These are phyloP conservation scores for Dothideomycetes sp. DNA, from an alignment of 2,329 filamentous ascomycete genomes.

Conservation along the genomic window DNA sequence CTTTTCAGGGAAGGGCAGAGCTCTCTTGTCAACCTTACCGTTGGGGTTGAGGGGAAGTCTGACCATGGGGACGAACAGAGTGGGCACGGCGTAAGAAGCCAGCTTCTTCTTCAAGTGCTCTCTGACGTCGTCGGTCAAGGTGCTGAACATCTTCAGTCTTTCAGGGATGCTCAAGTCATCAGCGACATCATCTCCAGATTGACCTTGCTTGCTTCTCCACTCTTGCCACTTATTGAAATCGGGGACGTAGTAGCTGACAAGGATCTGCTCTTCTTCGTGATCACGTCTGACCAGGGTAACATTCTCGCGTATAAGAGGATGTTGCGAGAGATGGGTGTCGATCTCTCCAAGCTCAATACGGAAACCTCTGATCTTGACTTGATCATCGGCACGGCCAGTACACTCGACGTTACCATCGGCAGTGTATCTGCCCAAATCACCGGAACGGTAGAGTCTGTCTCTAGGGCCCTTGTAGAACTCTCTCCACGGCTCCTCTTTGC, in stretches of 20 bases:
- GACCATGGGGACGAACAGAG: slow-evolving; percentile 61
- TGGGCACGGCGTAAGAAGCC: slow-evolving; percentile 66
- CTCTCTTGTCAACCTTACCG: slow-evolving; percentile 72
- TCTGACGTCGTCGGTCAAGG: slow-evolving; percentile 50
- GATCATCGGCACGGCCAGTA: slow-evolving; percentile 72
- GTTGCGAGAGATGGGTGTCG: slow-evolving; percentile 67
- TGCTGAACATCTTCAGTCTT: slow-evolving; percentile 50
- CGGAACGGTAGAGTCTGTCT: slow-evolving; percentile 79
- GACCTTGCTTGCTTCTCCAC: slow-evolving; percentile 47
- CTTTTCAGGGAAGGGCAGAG: slow-evolving; percentile 71
- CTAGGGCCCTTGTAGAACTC: slow-evolving; percentile 69
- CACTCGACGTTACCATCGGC: slow-evolving; percentile 64
- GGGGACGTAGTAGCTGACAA: slow-evolving; percentile 87
- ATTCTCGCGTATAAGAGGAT: slow-evolving; percentile 71
- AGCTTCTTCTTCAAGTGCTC: slow-evolving; percentile 64
- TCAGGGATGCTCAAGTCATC: slow-evolving; percentile 25
- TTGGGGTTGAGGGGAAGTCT: slow-evolving; percentile 75
- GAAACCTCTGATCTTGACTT: slow-evolving; percentile 95
- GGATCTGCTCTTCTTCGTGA: slow-evolving; percentile 71
- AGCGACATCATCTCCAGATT: slow-evolving; percentile 11
- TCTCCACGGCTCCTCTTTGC: slow-evolving; percentile 62
- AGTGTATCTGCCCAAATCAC: slow-evolving; percentile 72
- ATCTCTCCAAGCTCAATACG: slow-evolving; percentile 92
- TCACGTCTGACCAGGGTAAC: slow-evolving; percentile 78
- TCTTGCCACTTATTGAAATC: slow-evolving; percentile 64